Conservation (phyloP, 2,329 filamentous ascomycete genomes). For the Colletotrichum theobromicola region DNA sequence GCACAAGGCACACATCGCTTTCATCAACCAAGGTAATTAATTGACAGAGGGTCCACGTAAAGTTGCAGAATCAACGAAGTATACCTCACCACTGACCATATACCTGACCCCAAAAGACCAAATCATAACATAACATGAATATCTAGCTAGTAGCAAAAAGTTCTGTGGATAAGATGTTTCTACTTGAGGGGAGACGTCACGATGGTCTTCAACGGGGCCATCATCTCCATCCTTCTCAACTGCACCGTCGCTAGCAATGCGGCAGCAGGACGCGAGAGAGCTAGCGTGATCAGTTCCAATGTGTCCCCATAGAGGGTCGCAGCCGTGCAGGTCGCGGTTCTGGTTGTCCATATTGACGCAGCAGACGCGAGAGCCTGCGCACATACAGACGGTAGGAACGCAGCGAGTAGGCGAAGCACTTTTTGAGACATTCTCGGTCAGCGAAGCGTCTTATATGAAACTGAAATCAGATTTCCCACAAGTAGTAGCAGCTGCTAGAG, state of each 20-base stretch:
- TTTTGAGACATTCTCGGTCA: neutral
- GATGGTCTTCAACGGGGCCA: neutral
- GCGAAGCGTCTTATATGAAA: neutral
- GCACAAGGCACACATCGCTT: neutral
- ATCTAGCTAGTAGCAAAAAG: rapidly evolving
- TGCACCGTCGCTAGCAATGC: too few species aligned
- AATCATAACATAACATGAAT: neutral
- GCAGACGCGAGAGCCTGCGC: neutral
- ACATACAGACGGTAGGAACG: neutral
- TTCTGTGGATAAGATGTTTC: rapidly evolving
- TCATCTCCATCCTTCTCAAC: neutral
- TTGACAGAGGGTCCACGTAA: neutral
- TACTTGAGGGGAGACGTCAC: neutral
- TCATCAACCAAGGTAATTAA: neutral
- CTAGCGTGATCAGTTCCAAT: neutral
- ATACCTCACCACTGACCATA: neutral
- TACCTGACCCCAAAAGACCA: too few species aligned
- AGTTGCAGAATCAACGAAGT: neutral
- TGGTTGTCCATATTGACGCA: neutral
- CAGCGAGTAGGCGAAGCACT: neutral
- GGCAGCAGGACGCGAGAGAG: neutral
- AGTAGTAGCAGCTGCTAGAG: neutral
- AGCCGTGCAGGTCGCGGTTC: neutral
- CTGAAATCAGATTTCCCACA: neutral
- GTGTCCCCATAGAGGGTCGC: neutral